These are phyloP conservation scores for Globisporangium yorkense DNA, from an alignment of 352 stramenopile genomes.

Conservation along the genomic window DNA sequence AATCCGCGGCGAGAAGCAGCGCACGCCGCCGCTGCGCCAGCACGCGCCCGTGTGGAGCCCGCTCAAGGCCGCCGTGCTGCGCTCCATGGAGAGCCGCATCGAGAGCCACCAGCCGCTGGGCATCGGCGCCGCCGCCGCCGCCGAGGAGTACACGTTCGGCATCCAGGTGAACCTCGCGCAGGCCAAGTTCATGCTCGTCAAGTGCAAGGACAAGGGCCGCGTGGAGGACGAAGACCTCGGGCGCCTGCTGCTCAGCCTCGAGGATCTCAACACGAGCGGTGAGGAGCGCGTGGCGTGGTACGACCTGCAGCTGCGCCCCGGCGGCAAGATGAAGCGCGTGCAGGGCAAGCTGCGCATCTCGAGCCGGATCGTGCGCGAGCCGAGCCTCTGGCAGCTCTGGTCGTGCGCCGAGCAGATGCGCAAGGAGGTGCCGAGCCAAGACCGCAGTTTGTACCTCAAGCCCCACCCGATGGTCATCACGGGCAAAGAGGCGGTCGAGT, in stretches of 20 bases:
- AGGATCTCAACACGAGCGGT: slow-evolving; percentile 80
- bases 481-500: slow-evolving; percentile 74
- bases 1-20: slow-evolving; percentile 86
- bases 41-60: slow-evolving; percentile 76
- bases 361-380: slow-evolving; percentile 80
- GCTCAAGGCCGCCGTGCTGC: slow-evolving; percentile 73
- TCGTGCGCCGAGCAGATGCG: slow-evolving; percentile 81
- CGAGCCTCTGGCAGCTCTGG: slow-evolving; percentile 81
- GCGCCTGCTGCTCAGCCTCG: slow-evolving; percentile 67
- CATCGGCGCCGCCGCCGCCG: slow-evolving; percentile 71
- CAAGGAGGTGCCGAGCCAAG: slow-evolving; percentile 53
- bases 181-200: slow-evolving; percentile 80
- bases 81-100: slow-evolving; percentile 66
- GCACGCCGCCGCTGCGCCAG: slow-evolving; percentile 59
- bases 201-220: slow-evolving; percentile 86
- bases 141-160: slow-evolving; percentile 86
- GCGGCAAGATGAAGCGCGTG: slow-evolving; percentile 83
- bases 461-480: slow-evolving; percentile 73
- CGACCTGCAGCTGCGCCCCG: slow-evolving; percentile 72
- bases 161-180: slow-evolving; percentile 67
- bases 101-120: slow-evolving; percentile 83
- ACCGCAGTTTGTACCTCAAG: slow-evolving; percentile 84
- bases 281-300: slow-evolving; percentile 83
- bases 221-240: slow-evolving; percentile 81
- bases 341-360: slow-evolving; percentile 80